Conservation (phyloP, 2,329 filamentous ascomycete species). For the Xylaria sp. region DNA sequence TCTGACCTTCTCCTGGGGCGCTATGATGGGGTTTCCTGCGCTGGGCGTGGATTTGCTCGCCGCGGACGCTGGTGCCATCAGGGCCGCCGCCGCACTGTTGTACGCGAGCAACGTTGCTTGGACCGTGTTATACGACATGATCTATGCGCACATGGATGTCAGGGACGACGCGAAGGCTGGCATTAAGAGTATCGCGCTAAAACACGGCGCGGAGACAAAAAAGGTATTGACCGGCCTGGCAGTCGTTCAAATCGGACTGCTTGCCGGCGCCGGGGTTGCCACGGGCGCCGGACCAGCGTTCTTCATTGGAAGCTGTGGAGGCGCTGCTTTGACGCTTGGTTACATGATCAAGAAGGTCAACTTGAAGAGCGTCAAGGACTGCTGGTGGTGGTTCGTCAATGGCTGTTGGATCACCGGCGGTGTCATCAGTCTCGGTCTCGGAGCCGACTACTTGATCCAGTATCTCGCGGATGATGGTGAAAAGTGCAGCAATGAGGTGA, state of each 20-base stretch:
- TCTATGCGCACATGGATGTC: slow-evolving; percentile 93
- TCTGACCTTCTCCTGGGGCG: slow-evolving; percentile 88
- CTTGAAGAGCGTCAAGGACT: slow-evolving; percentile 71
- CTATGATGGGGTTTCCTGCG: slow-evolving; percentile 87
- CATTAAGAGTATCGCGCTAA: slow-evolving; percentile 87
- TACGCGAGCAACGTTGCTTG: slow-evolving; percentile 85
- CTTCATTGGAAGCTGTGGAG: slow-evolving; percentile 73
- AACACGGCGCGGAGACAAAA: slow-evolving; percentile 82
- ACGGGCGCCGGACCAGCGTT: slow-evolving; percentile 75
- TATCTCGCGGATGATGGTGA: slow-evolving; percentile 52
- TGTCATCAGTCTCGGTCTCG: slow-evolving; percentile 67
- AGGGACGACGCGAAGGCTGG: slow-evolving; percentile 86
- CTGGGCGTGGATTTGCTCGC: slow-evolving; percentile 79
- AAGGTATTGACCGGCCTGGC: slow-evolving; percentile 77
- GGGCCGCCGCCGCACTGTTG: slow-evolving; percentile 71
- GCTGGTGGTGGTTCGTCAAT: slow-evolving; percentile 82
- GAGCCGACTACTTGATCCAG: slow-evolving; percentile 66
- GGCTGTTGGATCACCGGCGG: slow-evolving; percentile 76
- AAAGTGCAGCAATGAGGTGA: not conserved
- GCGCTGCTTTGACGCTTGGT: slow-evolving; percentile 67
- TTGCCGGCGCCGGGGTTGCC: slow-evolving; percentile 75
- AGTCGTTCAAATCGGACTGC: slow-evolving; percentile 72
- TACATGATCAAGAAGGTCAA: slow-evolving; percentile 75
- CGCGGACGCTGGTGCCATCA: slow-evolving; percentile 61
- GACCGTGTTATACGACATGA: slow-evolving; percentile 92